Conservation (phyloP, 169 alveolate genomes). For the Plasmodium cynomolgi region DNA sequence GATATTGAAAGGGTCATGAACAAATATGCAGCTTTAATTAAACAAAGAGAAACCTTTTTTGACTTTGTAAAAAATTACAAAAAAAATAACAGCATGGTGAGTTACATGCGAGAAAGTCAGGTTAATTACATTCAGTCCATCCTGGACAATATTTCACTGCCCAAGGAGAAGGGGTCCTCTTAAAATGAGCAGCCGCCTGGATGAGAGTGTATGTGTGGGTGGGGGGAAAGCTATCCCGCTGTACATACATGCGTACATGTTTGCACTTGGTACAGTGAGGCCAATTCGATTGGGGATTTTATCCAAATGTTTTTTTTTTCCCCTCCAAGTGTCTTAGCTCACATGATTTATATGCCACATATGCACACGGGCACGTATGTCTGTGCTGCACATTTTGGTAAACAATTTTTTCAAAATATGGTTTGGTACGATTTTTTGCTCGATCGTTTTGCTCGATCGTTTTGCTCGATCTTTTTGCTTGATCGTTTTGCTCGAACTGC, state of each 20-base stretch:
- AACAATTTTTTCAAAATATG: neutral
- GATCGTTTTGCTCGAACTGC: neutral
- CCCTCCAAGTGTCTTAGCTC: neutral
- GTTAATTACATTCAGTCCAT: constrained; percentile 12
- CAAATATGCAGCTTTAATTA: constrained; percentile 15
- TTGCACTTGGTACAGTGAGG: neutral
- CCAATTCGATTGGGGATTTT: neutral
- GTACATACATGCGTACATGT: neutral
- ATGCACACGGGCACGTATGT: neutral
- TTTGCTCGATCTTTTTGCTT: neutral
- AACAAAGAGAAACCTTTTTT: constrained; percentile 37
- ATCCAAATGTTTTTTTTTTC: neutral
- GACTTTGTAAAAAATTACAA: constrained; percentile 31
- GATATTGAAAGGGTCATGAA: constrained; percentile 18
- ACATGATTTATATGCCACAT: neutral
- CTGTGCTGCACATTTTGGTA: neutral
- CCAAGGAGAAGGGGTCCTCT: neutral
- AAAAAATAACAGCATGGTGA: constrained; percentile 1
- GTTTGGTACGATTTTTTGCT: neutral
- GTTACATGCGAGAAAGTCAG: constrained; percentile 41
- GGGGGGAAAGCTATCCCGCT: neutral
- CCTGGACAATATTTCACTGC: constrained; percentile 3
- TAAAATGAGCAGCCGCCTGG: neutral
- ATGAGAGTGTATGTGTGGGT: neutral
- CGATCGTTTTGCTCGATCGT: neutral